These are phyloP conservation scores for Radiomyces spectabilis DNA, from an alignment of 192 early-diverging fungal species.

Conservation along the genomic window DNA sequence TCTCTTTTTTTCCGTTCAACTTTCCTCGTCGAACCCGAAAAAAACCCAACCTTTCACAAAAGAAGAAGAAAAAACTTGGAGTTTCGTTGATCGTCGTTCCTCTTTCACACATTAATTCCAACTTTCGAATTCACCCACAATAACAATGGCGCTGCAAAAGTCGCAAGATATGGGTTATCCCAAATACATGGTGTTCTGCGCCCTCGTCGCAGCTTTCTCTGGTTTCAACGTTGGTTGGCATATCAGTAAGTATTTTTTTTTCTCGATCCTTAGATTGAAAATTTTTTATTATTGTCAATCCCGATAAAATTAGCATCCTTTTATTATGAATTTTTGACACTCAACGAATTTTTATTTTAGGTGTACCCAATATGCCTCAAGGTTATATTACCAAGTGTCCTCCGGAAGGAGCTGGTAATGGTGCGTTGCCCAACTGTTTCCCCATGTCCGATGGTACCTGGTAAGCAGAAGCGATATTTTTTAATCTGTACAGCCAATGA, in stretches of 20 bases:
- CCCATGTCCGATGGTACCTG: constrained; percentile 13
- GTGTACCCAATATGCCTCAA: constrained; percentile 10
- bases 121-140: no score
- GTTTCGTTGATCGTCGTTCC: neutral
- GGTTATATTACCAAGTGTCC: neutral
- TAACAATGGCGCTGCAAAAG: no score
- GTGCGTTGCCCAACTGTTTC: constrained; percentile 5
- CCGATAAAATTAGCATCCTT: neutral
- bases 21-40: no score
- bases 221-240: constrained; percentile 8
- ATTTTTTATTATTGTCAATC: no score
- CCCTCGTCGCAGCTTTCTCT: constrained; percentile 2
- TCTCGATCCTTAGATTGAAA: no score
- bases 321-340: neutral
- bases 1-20: no score
- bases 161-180: constrained; percentile 4
- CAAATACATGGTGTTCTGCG: neutral
- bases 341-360: neutral
- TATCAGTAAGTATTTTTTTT: no score
- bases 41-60: neutral
- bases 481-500: no score
- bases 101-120: no score
- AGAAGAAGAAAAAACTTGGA: neutral
- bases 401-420: neutral
- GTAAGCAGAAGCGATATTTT: no score